Percentiles rank a stretch among this genome's conserved stretches.
These are phyloP conservation scores for Linum trigynum DNA, from an alignment of 345 rosid genomes.

Conservation along the genomic window DNA sequence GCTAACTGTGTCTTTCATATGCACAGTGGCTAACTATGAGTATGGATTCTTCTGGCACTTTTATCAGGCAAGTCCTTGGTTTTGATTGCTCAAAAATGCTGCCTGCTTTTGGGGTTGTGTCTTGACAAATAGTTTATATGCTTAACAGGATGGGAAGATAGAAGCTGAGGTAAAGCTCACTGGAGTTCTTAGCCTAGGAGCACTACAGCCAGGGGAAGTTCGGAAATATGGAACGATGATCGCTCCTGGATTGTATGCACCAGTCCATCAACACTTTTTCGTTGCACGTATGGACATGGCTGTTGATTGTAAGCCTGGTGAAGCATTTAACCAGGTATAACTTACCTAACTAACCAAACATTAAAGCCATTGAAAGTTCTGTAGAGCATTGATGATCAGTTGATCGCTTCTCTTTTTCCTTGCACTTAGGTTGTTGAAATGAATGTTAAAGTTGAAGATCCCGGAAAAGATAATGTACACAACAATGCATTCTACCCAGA, in stretches of 20 bases:
- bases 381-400: background rate
- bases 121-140: background rate
- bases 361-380: too few species aligned
- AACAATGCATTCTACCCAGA: slow-evolving; percentile 85
- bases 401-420: background rate
- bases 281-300: slow-evolving; percentile 93
- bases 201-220: slow-evolving; percentile 76
- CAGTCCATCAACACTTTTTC: slow-evolving; percentile 93
- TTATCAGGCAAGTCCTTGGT: slow-evolving; percentile 52
- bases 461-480: slow-evolving; percentile 73
- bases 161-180: slow-evolving; percentile 92
- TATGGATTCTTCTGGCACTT: slow-evolving; percentile 94
- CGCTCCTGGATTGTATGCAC: slow-evolving; percentile 85
- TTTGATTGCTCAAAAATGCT: background rate
- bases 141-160: slow-evolving; percentile 73
- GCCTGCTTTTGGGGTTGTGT: background rate
- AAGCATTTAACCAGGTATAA: slow-evolving; percentile 72
- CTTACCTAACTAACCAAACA: too few species aligned
- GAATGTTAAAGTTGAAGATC: slow-evolving; percentile 59
- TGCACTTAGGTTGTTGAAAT: slow-evolving; percentile 67
- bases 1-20: slow-evolving; percentile 68
- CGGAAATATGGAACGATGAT: slow-evolving; percentile 85
- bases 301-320: slow-evolving; percentile 81
- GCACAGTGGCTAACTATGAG: slow-evolving; percentile 87
- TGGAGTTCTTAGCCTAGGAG: slow-evolving; percentile 87